These are phyloP conservation scores for Ophiocordyceps sinensis DNA, from an alignment of 2,329 filamentous ascomycete species.

Conservation along the genomic window DNA sequence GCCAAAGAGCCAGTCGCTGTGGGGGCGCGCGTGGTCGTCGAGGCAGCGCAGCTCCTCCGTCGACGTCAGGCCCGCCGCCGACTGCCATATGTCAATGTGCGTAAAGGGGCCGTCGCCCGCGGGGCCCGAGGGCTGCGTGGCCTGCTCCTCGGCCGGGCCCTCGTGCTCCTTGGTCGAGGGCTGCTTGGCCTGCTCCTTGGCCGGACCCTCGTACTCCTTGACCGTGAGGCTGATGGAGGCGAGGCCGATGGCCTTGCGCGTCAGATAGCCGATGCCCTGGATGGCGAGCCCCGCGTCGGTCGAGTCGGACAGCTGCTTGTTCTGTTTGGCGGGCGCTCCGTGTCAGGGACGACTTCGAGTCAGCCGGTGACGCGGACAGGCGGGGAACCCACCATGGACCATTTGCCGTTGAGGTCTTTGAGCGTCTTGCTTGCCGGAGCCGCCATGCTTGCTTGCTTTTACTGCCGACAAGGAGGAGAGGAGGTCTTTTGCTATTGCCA, in stretches of 20 bases:
- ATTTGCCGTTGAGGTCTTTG: slow-evolving; percentile 54
- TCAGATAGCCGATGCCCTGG: slow-evolving; percentile 58
- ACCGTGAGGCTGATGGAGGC: slow-evolving; percentile 55
- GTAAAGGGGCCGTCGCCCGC: slow-evolving; percentile 25
- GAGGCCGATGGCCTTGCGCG: slow-evolving; percentile 55
- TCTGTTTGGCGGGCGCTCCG: slow-evolving; percentile 30
- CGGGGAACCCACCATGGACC: slow-evolving; percentile 44
- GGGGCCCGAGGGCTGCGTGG: slow-evolving; percentile 18
- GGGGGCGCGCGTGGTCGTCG: slow-evolving; percentile 40
- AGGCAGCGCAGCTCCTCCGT: slow-evolving; percentile 42
- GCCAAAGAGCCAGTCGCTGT: slow-evolving; percentile 72
- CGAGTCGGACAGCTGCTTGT: slow-evolving; percentile 57
- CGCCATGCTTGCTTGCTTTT: slow-evolving; percentile 42
- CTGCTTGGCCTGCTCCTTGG: too few species aligned
- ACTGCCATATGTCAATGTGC: slow-evolving; percentile 61
- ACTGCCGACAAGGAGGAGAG: background rate
- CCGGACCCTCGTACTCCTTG: slow-evolving; percentile 35
- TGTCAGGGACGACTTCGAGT: too few species aligned
- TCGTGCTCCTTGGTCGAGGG: slow-evolving; percentile 34
- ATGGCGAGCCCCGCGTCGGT: slow-evolving; percentile 55
- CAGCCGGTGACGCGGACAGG: background rate
- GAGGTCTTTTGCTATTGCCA: too few species aligned
- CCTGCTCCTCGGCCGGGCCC: slow-evolving; percentile 26
- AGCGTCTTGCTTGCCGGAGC: slow-evolving; percentile 53
- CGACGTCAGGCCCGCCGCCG: slow-evolving; percentile 56